Evolutionary conservation across 116 monocot species (phyloP), one percentile per base, ranked within the genome.

Genomic region (Iris pallida): DNA sequence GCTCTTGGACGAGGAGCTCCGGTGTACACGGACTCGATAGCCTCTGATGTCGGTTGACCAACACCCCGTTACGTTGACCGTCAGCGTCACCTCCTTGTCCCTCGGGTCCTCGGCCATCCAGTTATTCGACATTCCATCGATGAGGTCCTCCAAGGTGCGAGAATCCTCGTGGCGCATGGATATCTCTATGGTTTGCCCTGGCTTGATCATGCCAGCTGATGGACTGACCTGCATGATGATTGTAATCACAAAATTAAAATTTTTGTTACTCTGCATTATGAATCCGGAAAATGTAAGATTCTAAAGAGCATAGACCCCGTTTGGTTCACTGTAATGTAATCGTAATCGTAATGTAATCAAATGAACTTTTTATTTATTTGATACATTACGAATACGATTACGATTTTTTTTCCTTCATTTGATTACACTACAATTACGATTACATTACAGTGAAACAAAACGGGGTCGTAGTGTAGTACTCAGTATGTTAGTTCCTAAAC

Each of bases 41-140:
- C 57, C 74, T 72, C 53, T 82, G 18, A 13, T 71, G 13, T 80
- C 70, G 0, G 79, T 82, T 14, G 86, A 85, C 61, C 69, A 62
- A 4, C 64, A 75, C 6, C 95, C 89, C 0, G 65, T 76, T 9
- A 95, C 65, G 19, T 88, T 91, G 9, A 95, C 73, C 53, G 71
- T 41, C 7, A 95, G 65, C 14, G 74, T 56, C 14, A 80, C 82
- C 47, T 86, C 89, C 68, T 81, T 84, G 54, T 95, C 95, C 46
- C 86, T 79, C 3, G 82, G 79, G 66, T 84, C 82, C 70, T 95
- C 91, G 30, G 75, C 77, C 80, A 80, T 85, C 83, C 90, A 90
- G 57, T 76, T 95, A 15, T 89, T 81, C 54, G 89, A 82, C 52
- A 82, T 77, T 41, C 90, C 90, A 61, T 95, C 89, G 7, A 84